These are phyloP conservation scores for Bipolaris sorokiniana DNA, from an alignment of 2,329 filamentous ascomycete species.

Conservation along the genomic window DNA sequence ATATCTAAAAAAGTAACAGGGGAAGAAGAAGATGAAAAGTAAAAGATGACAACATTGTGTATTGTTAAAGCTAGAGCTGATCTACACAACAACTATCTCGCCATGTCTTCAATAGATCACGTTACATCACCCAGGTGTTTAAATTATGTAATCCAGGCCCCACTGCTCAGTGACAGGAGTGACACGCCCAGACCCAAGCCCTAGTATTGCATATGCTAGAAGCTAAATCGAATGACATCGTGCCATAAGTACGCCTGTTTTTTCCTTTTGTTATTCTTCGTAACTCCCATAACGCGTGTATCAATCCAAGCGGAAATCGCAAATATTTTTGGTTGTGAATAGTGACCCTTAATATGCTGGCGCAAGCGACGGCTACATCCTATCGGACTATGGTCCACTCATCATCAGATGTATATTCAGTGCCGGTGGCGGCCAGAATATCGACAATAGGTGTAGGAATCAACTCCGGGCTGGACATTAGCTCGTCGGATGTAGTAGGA, in stretches of 20 bases:
- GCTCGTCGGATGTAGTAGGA: neutral
- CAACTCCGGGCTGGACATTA: constrained; percentile 22
- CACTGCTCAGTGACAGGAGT: neutral
- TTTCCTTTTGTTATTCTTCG: neutral
- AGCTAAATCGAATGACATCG: neutral
- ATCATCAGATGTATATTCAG: constrained; percentile 19
- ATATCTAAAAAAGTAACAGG: too few relatives aligned
- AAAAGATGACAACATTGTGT: too few relatives aligned
- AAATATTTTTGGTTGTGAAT: neutral
- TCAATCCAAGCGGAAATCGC: neutral
- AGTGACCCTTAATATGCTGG: too few relatives aligned
- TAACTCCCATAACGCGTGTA: neutral
- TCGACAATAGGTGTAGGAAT: constrained; percentile 10
- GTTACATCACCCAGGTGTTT: neutral
- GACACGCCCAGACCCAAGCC: neutral
- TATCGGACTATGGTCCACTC: constrained; percentile 18
- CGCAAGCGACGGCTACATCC: neutral
- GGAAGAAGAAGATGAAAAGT: too few relatives aligned
- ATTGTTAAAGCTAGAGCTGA: too few relatives aligned
- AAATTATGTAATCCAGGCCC: neutral
- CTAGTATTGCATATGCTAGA: neutral
- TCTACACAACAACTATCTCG: too few relatives aligned
- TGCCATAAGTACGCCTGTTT: neutral
- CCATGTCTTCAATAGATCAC: neutral
- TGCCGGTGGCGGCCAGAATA: constrained; percentile 14